phyloP scores from a whole-genome alignment of 179 eudicot species.

The Spinacia oleracea region DNA sequence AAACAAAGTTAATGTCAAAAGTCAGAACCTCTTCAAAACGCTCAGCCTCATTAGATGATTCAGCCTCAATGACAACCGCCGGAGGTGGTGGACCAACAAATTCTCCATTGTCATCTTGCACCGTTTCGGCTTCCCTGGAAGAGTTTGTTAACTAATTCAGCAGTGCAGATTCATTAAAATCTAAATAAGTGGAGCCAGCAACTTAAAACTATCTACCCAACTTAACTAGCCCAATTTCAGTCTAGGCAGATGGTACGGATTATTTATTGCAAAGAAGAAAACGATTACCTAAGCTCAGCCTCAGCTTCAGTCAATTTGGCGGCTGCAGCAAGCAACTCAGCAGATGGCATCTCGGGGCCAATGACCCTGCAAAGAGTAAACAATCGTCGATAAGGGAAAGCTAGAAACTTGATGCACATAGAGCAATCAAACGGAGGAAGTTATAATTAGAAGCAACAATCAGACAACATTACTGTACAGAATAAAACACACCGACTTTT shows the following conservation, averaged over 20 bases:
- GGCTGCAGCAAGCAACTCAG: slow-evolving; percentile 97
- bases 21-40: slow-evolving; percentile 94
- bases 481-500: background rate
- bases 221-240: background rate
- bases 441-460: background rate
- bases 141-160: background rate
- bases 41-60: slow-evolving; percentile 89
- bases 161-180: background rate
- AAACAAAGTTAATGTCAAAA: slow-evolving; percentile 5
- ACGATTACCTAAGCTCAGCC: slow-evolving; percentile 75
- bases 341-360: slow-evolving; percentile 96
- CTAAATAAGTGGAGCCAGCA: background rate
- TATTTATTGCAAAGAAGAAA: slow-evolving; percentile 10
- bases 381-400: slow-evolving; percentile 5
- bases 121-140: slow-evolving; percentile 79
- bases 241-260: background rate
- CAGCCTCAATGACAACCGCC: slow-evolving; percentile 84
- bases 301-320: slow-evolving; percentile 94
- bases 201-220: slow-evolving; percentile 7
- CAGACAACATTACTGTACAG: background rate
- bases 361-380: slow-evolving; percentile 51
- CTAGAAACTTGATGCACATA: background rate
- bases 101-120: slow-evolving; percentile 45
- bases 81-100: slow-evolving; percentile 97
- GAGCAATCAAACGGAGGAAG: background rate